Base-by-base conservation (phyloP, 306 rosid genomes). In the Glycine soja region DNA sequence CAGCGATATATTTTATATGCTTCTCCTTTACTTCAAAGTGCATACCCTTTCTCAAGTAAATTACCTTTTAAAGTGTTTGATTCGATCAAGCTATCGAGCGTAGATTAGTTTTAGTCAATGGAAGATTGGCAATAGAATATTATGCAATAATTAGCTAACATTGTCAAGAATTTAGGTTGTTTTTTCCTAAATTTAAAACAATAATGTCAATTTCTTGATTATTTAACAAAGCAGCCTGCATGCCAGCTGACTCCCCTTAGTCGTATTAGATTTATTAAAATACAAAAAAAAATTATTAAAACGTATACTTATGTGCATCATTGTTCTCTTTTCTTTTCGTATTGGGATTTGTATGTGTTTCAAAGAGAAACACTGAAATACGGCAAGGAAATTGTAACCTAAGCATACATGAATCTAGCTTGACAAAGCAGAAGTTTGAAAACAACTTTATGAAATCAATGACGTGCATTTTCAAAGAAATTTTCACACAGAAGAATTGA, bases 151-250 rank as follows among this genome's bases (percentile, higher is more conserved):
- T 36, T 64, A 40, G 59, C 54, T 65, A 78, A 16, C 1, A 13
- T 38, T 74, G 74, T 45, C 77, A 56, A 76, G 58, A 76, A 53
- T 77, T 69, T 58, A 18, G 32, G 24, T 50, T 53, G 50, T 80
- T 72, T 76, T 67, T 52, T 42, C 34, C 18, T 57, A 30, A 74
- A 48, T 54, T 75, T 62, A 74, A 11, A 32, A 36, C 47, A 36
- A 51, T 69, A 48, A 66, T 65, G 83, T 72, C 87, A 75, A 72
- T 80, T 82, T 70, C 53, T 7, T 80, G 40, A 51, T 30, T 80
- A 59, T 71, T 82, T 75, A 72, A 75, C 62, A 10, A 34, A 75
- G 74, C 76, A 54, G 85, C 90, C 81, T 83, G 88, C 77, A 71
- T 66, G 84, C 76, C 70, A 72, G 81, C 70, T 46, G 19, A 66